Conservation (phyloP, 306 rosid species). For the Begonia fuchsioides region DNA sequence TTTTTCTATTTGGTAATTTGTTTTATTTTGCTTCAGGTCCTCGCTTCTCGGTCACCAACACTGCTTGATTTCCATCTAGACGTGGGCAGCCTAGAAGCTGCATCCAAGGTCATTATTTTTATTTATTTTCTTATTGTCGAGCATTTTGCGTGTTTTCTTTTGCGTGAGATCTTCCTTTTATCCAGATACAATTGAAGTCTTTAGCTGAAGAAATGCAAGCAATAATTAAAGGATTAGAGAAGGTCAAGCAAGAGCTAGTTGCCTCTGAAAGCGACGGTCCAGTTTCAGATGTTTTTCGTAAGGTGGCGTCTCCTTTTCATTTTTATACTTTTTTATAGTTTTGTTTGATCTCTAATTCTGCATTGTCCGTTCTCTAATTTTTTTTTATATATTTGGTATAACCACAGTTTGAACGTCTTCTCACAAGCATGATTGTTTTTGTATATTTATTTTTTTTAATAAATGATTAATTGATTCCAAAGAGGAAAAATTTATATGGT, state of each 20-base stretch:
- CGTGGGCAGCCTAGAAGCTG: slow-evolving; percentile 67
- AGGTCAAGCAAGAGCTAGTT: slow-evolving; percentile 76
- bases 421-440: no score
- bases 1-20: slow-evolving; percentile 9
- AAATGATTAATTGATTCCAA: no score
- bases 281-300: slow-evolving; percentile 56
- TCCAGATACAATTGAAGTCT: slow-evolving; percentile 96
- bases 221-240: slow-evolving; percentile 74
- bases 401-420: no score
- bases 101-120: slow-evolving; percentile 55
- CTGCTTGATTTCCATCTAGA: slow-evolving; percentile 85
- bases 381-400: no score
- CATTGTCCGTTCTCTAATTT: no score
- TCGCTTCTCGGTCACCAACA: slow-evolving; percentile 67
- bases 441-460: no score
- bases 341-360: background rate
- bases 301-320: slow-evolving; percentile 29
- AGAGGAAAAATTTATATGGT: no score
- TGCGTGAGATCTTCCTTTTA: slow-evolving; percentile 14
- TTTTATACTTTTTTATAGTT: slow-evolving; percentile 2
- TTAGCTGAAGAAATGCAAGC: slow-evolving; percentile 99
- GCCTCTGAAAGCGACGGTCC: slow-evolving; percentile 92
- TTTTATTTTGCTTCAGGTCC: slow-evolving; percentile 35
- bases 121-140: slow-evolving; percentile 6
- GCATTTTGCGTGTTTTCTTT: slow-evolving; percentile 2